Evolutionary conservation across 306 rosid species (phyloP).

Genomic region (Begonia loranthoides): DNA sequence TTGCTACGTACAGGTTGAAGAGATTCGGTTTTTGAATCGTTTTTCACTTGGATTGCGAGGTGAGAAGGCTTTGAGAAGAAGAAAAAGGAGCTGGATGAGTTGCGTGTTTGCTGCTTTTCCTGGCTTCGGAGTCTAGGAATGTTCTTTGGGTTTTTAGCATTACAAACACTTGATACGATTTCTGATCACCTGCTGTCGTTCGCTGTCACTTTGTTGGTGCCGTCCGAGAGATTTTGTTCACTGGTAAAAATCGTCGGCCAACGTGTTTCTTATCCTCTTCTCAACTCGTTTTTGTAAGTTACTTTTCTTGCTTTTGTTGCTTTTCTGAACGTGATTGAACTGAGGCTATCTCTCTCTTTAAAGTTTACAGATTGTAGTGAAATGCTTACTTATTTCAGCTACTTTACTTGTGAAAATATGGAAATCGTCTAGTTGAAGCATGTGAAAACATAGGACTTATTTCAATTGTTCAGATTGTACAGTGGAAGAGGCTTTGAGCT

Average conservation of each 20-base stretch:
- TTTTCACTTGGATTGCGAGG: neutral
- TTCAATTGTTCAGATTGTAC: no score
- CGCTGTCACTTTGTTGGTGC: neutral
- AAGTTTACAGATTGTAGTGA: neutral
- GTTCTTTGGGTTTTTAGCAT: slow-evolving; percentile 12
- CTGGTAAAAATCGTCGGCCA: neutral
- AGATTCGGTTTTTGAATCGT: no score
- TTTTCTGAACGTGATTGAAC: neutral
- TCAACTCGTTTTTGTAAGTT: neutral
- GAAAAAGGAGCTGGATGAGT: slow-evolving; percentile 2
- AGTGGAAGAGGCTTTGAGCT: no score
- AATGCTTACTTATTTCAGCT: neutral
- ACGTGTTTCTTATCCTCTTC: neutral
- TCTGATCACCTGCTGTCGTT: neutral
- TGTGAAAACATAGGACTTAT: no score
- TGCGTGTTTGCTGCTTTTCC: slow-evolving; percentile 18
- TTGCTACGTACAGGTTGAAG: no score
- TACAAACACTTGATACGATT: slow-evolving; percentile 9
- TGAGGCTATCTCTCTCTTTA: no score
- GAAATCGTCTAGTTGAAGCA: neutral
- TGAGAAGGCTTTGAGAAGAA: neutral
- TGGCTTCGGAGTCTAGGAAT: neutral
- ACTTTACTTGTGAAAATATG: no score
- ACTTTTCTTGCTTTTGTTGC: neutral
- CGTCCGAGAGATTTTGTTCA: neutral